phyloP scores from a whole-genome alignment of 441 rosid genomes.

The Gossypium armourianum region DNA sequence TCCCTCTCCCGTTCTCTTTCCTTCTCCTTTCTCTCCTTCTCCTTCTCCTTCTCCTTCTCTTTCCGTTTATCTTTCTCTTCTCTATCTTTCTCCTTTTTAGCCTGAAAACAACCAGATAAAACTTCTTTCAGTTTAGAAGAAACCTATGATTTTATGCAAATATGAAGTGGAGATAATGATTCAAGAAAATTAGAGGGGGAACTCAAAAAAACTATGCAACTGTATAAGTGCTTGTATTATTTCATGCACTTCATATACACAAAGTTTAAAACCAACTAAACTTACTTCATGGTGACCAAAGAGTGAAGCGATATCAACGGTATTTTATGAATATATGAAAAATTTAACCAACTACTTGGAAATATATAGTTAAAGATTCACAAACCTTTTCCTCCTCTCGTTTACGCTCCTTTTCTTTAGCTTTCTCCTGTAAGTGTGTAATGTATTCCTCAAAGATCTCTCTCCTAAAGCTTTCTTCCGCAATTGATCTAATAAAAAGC shows the following conservation, averaged over 20 bases:
- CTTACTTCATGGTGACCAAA: not conserved
- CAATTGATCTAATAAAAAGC: slow-evolving; percentile 44
- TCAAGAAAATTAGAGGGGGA: not conserved
- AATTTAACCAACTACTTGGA: not conserved
- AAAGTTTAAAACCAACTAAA: not conserved
- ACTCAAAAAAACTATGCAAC: not conserved
- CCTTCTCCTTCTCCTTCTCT: slow-evolving; percentile 57
- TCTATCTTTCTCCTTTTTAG: slow-evolving; percentile 53
- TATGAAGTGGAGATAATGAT: not conserved
- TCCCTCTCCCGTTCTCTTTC: slow-evolving; percentile 58
- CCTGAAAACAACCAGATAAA: slow-evolving; percentile 28
- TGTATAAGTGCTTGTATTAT: not conserved
- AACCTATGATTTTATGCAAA: not conserved
- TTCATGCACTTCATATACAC: not conserved
- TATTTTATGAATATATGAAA: not conserved
- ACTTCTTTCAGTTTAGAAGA: not conserved
- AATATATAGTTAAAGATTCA: not conserved
- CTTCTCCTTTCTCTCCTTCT: slow-evolving; percentile 60
- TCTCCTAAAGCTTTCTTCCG: slow-evolving; percentile 51
- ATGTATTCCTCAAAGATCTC: slow-evolving; percentile 76
- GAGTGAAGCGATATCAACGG: not conserved
- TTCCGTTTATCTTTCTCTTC: slow-evolving; percentile 44
- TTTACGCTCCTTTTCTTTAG: slow-evolving; percentile 84
- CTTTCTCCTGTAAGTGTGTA: slow-evolving; percentile 60
- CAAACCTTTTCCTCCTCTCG: slow-evolving; percentile 88